A percentile compares a stretch with the other conserved stretches of the same genome.
Conservation (phyloP, 352 stramenopile species). For the Phytophthora kernoviae region DNA sequence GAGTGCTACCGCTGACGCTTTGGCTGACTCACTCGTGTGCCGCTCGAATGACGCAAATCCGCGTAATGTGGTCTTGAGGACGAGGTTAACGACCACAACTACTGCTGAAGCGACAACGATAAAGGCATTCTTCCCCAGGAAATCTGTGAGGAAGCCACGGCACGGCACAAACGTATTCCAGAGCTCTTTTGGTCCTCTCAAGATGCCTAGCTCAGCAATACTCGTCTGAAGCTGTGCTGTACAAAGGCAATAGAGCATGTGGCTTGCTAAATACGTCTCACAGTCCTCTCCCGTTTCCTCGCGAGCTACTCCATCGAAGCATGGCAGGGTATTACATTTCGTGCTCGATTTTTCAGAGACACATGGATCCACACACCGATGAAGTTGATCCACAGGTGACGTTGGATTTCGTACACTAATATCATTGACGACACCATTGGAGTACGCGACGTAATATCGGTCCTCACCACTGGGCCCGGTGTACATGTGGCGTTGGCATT, state of each 20-base stretch:
- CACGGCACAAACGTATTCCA: constrained; percentile 66
- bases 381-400: constrained; percentile 12
- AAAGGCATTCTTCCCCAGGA: constrained; percentile 67
- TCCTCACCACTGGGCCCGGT: constrained; percentile 21
- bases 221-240: constrained; percentile 50
- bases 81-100: constrained; percentile 78
- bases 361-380: constrained; percentile 63
- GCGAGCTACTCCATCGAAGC: constrained; percentile 52
- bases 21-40: constrained; percentile 83
- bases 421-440: constrained; percentile 59
- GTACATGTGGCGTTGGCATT: constrained; percentile 56
- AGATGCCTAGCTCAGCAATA: constrained; percentile 51
- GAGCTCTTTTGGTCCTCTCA: constrained; percentile 56
- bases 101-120: constrained; percentile 66
- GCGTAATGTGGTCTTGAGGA: constrained; percentile 74
- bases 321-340: constrained; percentile 67
- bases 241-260: constrained; percentile 79
- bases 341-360: constrained; percentile 55
- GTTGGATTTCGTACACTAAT: constrained; percentile 13
- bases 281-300: constrained; percentile 45
- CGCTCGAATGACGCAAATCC: constrained; percentile 72
- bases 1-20: constrained; percentile 69
- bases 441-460: constrained; percentile 67
- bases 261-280: constrained; percentile 63
- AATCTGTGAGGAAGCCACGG: constrained; percentile 69